These are phyloP conservation scores for Penicillium simplicissimum DNA, from an alignment of 495 filamentous ascomycete genomes.

Conservation along the genomic window DNA sequence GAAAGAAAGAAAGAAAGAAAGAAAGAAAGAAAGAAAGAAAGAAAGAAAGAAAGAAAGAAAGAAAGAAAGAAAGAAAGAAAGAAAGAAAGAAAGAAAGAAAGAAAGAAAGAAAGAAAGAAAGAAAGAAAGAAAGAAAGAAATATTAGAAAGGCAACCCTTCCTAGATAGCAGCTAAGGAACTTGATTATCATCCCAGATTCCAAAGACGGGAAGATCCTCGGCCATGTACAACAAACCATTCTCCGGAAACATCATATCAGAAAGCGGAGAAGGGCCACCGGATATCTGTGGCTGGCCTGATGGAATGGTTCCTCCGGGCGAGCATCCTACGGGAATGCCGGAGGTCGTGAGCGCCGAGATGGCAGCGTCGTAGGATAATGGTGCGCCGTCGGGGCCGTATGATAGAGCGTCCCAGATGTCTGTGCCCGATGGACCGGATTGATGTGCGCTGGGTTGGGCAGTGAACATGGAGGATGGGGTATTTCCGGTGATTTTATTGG, in stretches of 20 bases:
- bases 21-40: no score
- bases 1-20: no score
- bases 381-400: constrained; percentile 24
- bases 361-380: constrained; percentile 41
- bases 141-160: no score
- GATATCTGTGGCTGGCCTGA: constrained; percentile 15
- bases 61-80: no score
- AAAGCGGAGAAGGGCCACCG: constrained; percentile 39
- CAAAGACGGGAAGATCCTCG: constrained; percentile 42
- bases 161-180: no score
- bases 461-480: constrained; percentile 18
- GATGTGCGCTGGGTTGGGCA: constrained; percentile 16
- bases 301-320: constrained; percentile 43
- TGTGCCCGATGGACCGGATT: constrained; percentile 17
- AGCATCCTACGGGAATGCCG: constrained; percentile 42
- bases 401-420: constrained; percentile 41
- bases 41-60: no score
- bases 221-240: constrained; percentile 45
- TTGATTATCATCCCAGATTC: constrained; percentile 39
- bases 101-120: no score
- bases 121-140: no score
- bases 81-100: no score
- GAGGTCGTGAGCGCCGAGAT: constrained; percentile 53
- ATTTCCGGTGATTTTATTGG: constrained; percentile 22
- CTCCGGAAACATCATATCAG: constrained; percentile 43